A percentile compares a stretch with the other conserved stretches of the same genome.
Conservation (phyloP, 306 rosid species). For the Ceratonia siliqua region DNA sequence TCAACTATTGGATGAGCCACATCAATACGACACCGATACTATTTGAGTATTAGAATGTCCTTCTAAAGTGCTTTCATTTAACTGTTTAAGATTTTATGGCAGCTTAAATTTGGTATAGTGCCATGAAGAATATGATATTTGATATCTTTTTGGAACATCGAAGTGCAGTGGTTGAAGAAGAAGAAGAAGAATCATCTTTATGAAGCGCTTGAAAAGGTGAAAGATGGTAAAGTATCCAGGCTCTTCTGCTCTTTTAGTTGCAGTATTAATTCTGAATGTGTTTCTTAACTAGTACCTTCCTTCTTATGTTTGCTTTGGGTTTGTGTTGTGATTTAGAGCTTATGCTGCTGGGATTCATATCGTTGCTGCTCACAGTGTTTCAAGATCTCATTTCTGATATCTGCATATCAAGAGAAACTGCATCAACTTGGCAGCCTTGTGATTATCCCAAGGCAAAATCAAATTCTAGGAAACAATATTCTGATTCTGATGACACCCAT, state of each 20-base stretch:
- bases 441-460: not conserved
- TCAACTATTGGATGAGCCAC: too few species aligned
- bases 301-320: not conserved
- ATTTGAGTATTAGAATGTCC: too few species aligned
- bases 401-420: slow-evolving; percentile 50
- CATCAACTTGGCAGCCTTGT: slow-evolving; percentile 69
- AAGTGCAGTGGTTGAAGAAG: slow-evolving; percentile 46
- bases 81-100: too few species aligned
- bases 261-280: too few species aligned
- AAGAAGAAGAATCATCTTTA: slow-evolving; percentile 58
- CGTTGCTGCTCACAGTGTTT: slow-evolving; percentile 52
- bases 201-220: slow-evolving; percentile 76
- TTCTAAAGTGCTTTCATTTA: too few species aligned
- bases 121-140: too few species aligned
- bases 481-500: too few species aligned
- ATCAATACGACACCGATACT: too few species aligned
- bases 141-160: not conserved
- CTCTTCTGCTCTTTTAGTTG: not conserved
- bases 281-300: not conserved
- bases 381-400: slow-evolving; percentile 40
- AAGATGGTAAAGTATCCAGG: slow-evolving; percentile 50
- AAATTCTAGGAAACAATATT: not conserved
- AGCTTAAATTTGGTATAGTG: too few species aligned
- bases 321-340: slow-evolving; percentile 50
- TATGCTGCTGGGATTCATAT: slow-evolving; percentile 77